Evolutionary conservation across 208 protist genomes (phyloP), one percentile per base, ranked within the genome.

Genomic region (Angomonas ambiguus): DNA sequence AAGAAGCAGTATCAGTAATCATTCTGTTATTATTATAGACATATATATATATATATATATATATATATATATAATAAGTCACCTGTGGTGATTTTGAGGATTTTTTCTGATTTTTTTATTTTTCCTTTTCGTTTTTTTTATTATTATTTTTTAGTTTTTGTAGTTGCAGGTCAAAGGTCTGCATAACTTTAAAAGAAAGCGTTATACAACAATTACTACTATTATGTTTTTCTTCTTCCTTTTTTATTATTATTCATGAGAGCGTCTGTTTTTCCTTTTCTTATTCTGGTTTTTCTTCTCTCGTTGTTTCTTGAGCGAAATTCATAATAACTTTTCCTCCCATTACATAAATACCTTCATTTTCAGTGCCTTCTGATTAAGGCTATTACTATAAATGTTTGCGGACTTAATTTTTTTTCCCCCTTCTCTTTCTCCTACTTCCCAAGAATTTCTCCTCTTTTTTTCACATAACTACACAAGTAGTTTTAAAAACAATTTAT

Each of bases 1-100:
- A 81, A 90, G 59, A 67, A 86, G 0, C 64, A 87, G 57, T 87
- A 86, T 60, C 67, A 68, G 13, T 68, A 76, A 65, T 66, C 0
- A 67, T 63, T 64, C 3, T 20, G 56, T 11, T 5, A 71, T 25
- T 27, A 71, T 58, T 58, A 42, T 25, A 13, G 58, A 67, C 22
- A 25, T 32, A 11, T n/a, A 41, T 41, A 41, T 41, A 71, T 11
- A 8, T 10, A 41, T 67, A 69, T 58, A 56, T 56, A 56, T 56
- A 56, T 56, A 56, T 20, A 56, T 56, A 56, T 56, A 56, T 56
- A 31, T 56, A 5, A 48, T 48, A 11, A 48, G 18, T 48, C 41
- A 20, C 41, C 41, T 48, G 13, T 48, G 13, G 13, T 18, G 11
- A 11, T 48, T 18, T 18, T 18, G 22, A 56, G 22, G 22, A 31